Conservation (phyloP, 1,284 basidiomycete genomes). For the Golubevia sp. region DNA sequence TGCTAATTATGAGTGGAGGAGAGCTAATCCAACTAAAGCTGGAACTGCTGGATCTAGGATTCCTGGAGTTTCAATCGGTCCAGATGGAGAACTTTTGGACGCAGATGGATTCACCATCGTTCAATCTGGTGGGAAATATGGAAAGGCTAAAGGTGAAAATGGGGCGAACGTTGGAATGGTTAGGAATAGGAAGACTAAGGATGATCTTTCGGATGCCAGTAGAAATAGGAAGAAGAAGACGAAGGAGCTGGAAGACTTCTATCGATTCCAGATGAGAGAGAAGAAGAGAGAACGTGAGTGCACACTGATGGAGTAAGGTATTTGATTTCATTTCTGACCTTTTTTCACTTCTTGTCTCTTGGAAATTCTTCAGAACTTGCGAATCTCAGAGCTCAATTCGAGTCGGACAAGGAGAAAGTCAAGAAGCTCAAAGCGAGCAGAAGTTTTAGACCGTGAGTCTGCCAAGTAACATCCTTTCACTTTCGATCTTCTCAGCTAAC, state of each 20-base stretch:
- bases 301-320: too few relatives aligned
- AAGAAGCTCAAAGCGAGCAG: slow-evolving; percentile 42
- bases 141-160: slow-evolving; percentile 15
- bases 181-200: neutral
- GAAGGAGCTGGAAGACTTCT: slow-evolving; percentile 47
- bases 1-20: slow-evolving; percentile 35
- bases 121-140: slow-evolving; percentile 47
- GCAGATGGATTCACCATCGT: slow-evolving; percentile 59
- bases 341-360: too few relatives aligned
- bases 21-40: slow-evolving; percentile 31
- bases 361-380: slow-evolving; percentile 45
- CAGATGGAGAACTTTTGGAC: slow-evolving; percentile 52
- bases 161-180: slow-evolving; percentile 4
- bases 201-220: neutral
- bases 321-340: neutral
- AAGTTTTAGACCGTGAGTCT: slow-evolving; percentile 50
- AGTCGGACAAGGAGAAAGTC: slow-evolving; percentile 47
- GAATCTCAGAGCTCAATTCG: slow-evolving; percentile 45
- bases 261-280: slow-evolving; percentile 54
- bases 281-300: slow-evolving; percentile 39
- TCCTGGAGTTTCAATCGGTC: slow-evolving; percentile 41
- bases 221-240: slow-evolving; percentile 33
- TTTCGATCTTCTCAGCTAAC: too few relatives aligned
- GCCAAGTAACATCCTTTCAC: too few relatives aligned
- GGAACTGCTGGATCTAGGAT: slow-evolving; percentile 19